Evolutionary conservation across 2,329 filamentous ascomycete species (phyloP).

Genomic region (Acrocalymma vagum): DNA sequence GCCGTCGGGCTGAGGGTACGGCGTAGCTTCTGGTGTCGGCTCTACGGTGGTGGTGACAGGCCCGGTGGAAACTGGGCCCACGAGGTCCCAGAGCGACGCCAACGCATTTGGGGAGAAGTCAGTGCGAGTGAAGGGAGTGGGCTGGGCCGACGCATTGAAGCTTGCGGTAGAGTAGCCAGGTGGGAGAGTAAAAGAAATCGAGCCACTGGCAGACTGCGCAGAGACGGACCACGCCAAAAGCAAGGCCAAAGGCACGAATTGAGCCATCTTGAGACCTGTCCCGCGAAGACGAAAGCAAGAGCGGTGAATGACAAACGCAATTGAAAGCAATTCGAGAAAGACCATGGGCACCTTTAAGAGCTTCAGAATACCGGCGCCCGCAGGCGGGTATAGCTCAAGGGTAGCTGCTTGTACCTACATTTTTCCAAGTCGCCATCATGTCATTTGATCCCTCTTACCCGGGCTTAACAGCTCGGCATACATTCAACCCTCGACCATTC

Average conservation of each 20-base stretch:
- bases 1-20: slow-evolving; percentile 47
- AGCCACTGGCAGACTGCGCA: slow-evolving; percentile 25
- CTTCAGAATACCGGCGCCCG: too few relatives aligned
- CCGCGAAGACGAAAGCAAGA: slow-evolving; percentile 3
- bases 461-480: slow-evolving; percentile 20
- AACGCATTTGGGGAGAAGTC: slow-evolving; percentile 59
- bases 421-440: slow-evolving; percentile 9
- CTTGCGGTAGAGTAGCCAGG: slow-evolving; percentile 46
- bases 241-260: slow-evolving; percentile 18
- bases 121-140: slow-evolving; percentile 52
- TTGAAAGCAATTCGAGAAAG: slow-evolving; percentile 5
- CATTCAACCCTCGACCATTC: slow-evolving; percentile 16
- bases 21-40: slow-evolving; percentile 53
- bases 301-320: slow-evolving; percentile 1
- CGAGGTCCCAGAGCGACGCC: slow-evolving; percentile 55
- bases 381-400: slow-evolving; percentile 7
- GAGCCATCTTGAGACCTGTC: slow-evolving; percentile 27
- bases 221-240: slow-evolving; percentile 16
- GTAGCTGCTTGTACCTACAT: slow-evolving; percentile 18
- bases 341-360: too few relatives aligned
- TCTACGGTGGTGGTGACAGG: slow-evolving; percentile 52
- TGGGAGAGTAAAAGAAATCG: slow-evolving; percentile 38
- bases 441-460: slow-evolving; percentile 15
- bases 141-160: slow-evolving; percentile 54
- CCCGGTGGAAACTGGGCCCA: slow-evolving; percentile 53